Evolutionary conservation across 805 yeast genomes (phyloP), one percentile per base, ranked within the genome.

Genomic region (Schwanniomyces polymorphus): DNA sequence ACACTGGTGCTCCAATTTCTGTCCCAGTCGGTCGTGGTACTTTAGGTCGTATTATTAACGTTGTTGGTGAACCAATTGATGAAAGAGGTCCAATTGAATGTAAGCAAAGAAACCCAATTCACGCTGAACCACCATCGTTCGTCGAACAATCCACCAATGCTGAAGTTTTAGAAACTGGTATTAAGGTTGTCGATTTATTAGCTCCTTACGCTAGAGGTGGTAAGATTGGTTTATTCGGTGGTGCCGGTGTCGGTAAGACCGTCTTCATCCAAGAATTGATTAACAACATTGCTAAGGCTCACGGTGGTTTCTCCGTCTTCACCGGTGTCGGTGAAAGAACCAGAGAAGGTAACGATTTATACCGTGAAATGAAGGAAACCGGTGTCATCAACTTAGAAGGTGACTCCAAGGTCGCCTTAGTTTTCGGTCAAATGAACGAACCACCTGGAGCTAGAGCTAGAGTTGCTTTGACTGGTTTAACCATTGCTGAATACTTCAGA

Each of bases 231-330:
- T 86, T 92, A 72, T 92, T 92, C 88, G 99, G 99, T 84, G 99
- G 99, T 92, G 99, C 99, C 78, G 99, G 99, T 92, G 99, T 92
- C 88, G 99, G 99, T 81, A 92, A 92, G 81, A 92, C 99, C 78
- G 99, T 92, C 58, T 92, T 92, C 81, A 92, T 92, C 80, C 99
- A 92, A 84, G 99, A 92, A 82, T 85, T 92, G 82, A 92, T 92
- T 78, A 92, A 94, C 91, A 92, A 92, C 85, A 94, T 92, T 72
- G 99, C 99, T 75, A 94, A 92, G 85, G 98, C 99, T 70, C 98
- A 92, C 78, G 99, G 98, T 90, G 98, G 98, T 88, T 92, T 92
- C 96, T 92, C 98, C 50, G 98, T 92, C 63, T 92, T 92, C 87
- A 88, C 97, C 68, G 99, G 99, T 91, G 99, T 92, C 79, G 99